phyloP scores from a whole-genome alignment of 179 eudicot genomes.

The Gypsophila paniculata region DNA sequence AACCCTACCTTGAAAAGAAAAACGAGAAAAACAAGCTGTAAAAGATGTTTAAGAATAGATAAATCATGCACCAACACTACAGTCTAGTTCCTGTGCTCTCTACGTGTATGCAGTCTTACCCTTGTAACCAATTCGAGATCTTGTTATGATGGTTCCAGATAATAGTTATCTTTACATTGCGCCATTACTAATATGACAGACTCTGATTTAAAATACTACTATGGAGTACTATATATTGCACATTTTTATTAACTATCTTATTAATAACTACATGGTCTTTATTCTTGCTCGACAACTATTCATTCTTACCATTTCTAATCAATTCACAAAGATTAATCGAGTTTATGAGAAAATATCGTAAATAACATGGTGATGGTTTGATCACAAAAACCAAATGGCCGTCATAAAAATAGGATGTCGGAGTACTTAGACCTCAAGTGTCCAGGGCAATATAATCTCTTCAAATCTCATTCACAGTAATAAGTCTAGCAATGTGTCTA shows the following conservation, averaged over 20 bases:
- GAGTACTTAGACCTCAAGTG: not conserved
- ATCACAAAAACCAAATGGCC: not conserved
- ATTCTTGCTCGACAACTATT: too few relatives aligned
- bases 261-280: too few relatives aligned
- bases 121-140: too few relatives aligned
- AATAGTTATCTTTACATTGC: not conserved
- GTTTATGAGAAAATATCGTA: not conserved
- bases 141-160: too few relatives aligned
- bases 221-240: too few relatives aligned
- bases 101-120: too few relatives aligned
- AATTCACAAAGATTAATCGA: not conserved
- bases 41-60: not conserved
- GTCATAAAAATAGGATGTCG: not conserved
- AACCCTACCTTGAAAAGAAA: not conserved
- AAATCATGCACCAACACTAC: not conserved
- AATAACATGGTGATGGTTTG: not conserved
- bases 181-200: not conserved
- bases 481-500: not conserved
- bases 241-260: too few relatives aligned
- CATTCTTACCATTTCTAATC: too few relatives aligned
- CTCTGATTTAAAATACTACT: too few relatives aligned
- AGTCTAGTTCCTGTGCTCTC: not conserved
- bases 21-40: not conserved
- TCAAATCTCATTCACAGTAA: not conserved
- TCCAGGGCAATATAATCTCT: not conserved